A percentile compares a stretch with the other conserved stretches of the same genome.
These are phyloP conservation scores for Nemophila menziesii DNA, from an alignment of 257 asterid genomes.

Conservation along the genomic window DNA sequence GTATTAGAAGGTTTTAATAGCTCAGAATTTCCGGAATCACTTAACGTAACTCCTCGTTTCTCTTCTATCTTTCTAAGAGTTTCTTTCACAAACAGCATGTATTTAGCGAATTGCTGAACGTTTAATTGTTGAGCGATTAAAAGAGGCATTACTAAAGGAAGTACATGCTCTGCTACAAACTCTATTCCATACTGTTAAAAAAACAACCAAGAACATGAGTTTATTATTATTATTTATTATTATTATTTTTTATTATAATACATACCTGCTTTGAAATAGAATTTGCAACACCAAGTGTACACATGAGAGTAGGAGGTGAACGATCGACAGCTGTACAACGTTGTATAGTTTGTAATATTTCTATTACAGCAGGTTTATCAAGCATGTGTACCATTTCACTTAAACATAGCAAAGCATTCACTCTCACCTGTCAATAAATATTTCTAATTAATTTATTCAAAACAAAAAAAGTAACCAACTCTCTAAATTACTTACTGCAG, in stretches of 20 bases:
- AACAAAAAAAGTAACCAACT: conserved; percentile 8
- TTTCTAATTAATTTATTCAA: too few species aligned
- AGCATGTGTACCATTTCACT: conserved; percentile 84
- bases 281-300: conserved; percentile 93
- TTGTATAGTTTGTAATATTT: conserved; percentile 78
- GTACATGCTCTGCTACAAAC: conserved; percentile 78
- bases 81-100: conserved; percentile 85
- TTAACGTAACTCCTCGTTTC: conserved; percentile 84
- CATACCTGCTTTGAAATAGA: conserved; percentile 83
- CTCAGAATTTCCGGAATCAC: conserved; percentile 53
- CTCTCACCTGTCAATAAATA: conserved; percentile 67
- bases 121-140: conserved; percentile 86
- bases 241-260: too few species aligned
- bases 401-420: conserved; percentile 81
- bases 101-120: conserved; percentile 95
- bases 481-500: conserved; percentile 60
- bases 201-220: conserved; percentile 5
- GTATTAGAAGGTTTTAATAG: conserved; percentile 27
- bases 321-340: conserved; percentile 95
- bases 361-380: conserved; percentile 65
- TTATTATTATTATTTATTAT: too few species aligned
- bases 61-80: conserved; percentile 93
- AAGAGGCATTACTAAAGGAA: conserved; percentile 83
- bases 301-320: conserved; percentile 99
- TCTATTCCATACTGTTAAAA: conserved; percentile 74